A percentile compares a stretch with the other conserved stretches of the same genome.
phyloP scores from a whole-genome alignment of 352 stramenopile species.

The Phytophthora capsici region DNA sequence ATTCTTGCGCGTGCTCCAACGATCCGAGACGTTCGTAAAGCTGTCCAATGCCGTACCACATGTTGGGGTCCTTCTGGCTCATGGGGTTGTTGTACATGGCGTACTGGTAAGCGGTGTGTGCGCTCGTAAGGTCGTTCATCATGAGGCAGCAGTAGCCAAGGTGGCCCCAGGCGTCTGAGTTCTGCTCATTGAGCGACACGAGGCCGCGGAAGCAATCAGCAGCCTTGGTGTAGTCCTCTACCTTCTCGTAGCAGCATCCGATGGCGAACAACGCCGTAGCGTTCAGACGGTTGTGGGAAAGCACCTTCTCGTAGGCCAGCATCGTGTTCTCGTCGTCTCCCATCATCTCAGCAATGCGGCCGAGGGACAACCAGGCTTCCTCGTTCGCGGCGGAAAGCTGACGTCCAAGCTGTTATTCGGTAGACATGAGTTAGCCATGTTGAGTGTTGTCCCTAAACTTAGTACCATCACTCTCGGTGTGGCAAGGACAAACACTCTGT shows the following conservation, averaged over 20 bases:
- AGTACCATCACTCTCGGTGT: constrained; percentile 21
- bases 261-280: constrained; percentile 83
- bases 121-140: constrained; percentile 90
- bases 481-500: constrained; percentile 13
- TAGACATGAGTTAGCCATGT: constrained; percentile 7
- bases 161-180: constrained; percentile 86
- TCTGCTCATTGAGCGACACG: constrained; percentile 85
- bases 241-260: constrained; percentile 88
- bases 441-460: neutral
- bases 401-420: constrained; percentile 53
- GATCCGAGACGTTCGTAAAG: constrained; percentile 87
- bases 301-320: constrained; percentile 87
- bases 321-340: constrained; percentile 90
- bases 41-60: constrained; percentile 90
- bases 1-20: constrained; percentile 86
- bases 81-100: constrained; percentile 91
- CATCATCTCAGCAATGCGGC: constrained; percentile 91
- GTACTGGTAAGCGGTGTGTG: constrained; percentile 88
- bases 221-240: constrained; percentile 88
- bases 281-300: constrained; percentile 90
- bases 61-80: constrained; percentile 87
- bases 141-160: constrained; percentile 90
- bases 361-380: constrained; percentile 83
- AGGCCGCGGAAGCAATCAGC: constrained; percentile 88
- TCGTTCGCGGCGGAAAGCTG: constrained; percentile 84